phyloP scores from a whole-genome alignment of 1,284 basidiomycete species.

The Cronartium ribicola region DNA sequence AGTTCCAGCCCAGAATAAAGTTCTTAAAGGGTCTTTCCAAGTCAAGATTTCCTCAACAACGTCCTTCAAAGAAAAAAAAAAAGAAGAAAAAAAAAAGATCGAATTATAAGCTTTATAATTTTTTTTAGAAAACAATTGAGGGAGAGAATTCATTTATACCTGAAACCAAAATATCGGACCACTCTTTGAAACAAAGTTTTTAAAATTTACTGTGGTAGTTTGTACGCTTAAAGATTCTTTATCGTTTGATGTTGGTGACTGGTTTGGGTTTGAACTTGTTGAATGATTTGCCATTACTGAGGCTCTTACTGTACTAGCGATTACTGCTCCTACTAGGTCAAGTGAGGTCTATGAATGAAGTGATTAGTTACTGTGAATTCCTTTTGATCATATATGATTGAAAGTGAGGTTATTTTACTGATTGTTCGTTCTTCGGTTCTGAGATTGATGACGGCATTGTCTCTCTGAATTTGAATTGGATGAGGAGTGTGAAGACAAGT shows the following conservation, averaged over 20 bases:
- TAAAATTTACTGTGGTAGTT: constrained; percentile 32
- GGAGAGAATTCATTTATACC: background rate
- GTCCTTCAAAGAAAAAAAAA: constrained; percentile 8
- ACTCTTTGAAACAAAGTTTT: constrained; percentile 34
- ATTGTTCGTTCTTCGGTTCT: too few relatives aligned
- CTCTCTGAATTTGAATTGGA: too few relatives aligned
- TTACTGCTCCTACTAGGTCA: background rate
- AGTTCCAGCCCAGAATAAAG: constrained; percentile 19
- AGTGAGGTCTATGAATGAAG: background rate
- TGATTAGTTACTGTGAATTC: too few relatives aligned
- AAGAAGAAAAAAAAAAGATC: background rate
- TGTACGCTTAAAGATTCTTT: constrained; percentile 35
- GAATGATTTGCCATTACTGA: background rate
- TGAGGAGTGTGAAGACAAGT: too few relatives aligned
- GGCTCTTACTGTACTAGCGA: background rate
- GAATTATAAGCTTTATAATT: too few relatives aligned
- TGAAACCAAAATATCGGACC: constrained; percentile 32
- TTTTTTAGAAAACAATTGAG: background rate
- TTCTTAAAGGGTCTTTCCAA: constrained; percentile 15
- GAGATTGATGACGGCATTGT: too few relatives aligned
- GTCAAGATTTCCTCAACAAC: constrained; percentile 14
- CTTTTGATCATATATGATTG: too few relatives aligned
- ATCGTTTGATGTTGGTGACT: constrained; percentile 9
- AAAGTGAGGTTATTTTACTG: too few relatives aligned
- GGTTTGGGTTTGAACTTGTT: background rate